These are phyloP conservation scores for Microglena sp. DNA, from an alignment of 139 green algal genomes.

Conservation along the genomic window DNA sequence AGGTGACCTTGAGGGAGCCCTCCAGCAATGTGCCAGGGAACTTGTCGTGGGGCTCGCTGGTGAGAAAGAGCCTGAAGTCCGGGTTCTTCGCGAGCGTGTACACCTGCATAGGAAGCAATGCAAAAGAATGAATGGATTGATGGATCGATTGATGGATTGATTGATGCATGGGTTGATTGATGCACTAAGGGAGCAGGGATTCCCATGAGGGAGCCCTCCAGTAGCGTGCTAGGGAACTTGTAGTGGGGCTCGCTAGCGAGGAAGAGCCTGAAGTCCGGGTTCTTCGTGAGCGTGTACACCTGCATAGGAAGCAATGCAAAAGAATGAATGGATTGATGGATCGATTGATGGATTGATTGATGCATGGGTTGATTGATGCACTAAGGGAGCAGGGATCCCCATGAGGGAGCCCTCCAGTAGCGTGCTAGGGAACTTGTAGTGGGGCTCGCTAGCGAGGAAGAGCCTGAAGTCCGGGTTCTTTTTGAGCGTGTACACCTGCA, in stretches of 20 bases:
- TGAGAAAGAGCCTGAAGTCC: conserved; percentile 68
- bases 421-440: conserved; percentile 54
- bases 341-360: no score
- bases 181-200: no score
- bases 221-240: conserved; percentile 61
- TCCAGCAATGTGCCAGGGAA: conserved; percentile 72
- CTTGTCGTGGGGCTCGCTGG: conserved; percentile 47
- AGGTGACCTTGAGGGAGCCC: conserved; percentile 59
- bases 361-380: no score
- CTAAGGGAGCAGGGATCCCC: no score
- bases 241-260: conserved; percentile 58
- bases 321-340: no score
- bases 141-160: no score
- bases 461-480: conserved; percentile 52
- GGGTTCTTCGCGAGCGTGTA: conserved; percentile 33
- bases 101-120: no score
- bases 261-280: conserved; percentile 61
- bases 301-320: no score
- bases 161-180: no score
- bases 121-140: no score
- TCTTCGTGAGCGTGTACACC: conserved; percentile 31
- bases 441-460: conserved; percentile 62
- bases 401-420: conserved; percentile 63
- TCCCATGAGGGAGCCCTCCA: conserved; percentile 58
- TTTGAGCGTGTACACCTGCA: conserved; percentile 26